Base-by-base conservation (phyloP, 306 rosid species). In the Vigna nakashimae region DNA sequence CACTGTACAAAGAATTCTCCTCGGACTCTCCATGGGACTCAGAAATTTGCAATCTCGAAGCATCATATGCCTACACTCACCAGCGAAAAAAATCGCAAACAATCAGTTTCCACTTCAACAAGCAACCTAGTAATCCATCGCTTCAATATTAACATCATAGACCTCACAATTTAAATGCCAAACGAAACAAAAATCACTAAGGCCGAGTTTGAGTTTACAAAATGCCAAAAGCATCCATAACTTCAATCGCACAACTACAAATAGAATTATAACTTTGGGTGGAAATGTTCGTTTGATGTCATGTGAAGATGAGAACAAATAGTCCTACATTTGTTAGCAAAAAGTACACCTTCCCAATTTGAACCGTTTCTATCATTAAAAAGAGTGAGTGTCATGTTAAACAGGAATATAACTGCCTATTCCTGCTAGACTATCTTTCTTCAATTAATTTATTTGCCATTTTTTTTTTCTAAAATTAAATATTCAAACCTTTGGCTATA, bases 41-140 rank as follows among this genome's bases (percentile, higher is more conserved):
- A 2, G 90, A 69, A 77, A 96, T 86, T 42, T 49, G 70, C 77
- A 96, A 73, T 43, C 88, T 89, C 0, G 98, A 90, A 77, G 98
- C 99, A 84, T 96, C 94, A 83, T 86, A 92, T 3, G 99, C 99
- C 99, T 95, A 78, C 51, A 88, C 43, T 69, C 73, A 12, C 51
- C 65, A 74, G 17, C 22, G 65, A 17, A 32, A 66, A 60, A 15
- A 7, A 53, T 18, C 7, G 2, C 49, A 17, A 75, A 11, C 12
- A 50, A 4, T 53, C 59, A 74, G 17, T 42, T 45, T 45, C 32
- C 36, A 74, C 36, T 24, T 36, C 56, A 75, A 32, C 3, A 78
- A 0, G 36, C 49, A 73, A 71, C 36, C 22, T 52, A 63, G 38
- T 64, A 0, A 64, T 0, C 12, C 7, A 64, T 16, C 52, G 24